Percentiles rank a stretch among this genome's conserved stretches.
Conservation (phyloP, 768 basidiomycete genomes). For the Obba rivulosa region DNA sequence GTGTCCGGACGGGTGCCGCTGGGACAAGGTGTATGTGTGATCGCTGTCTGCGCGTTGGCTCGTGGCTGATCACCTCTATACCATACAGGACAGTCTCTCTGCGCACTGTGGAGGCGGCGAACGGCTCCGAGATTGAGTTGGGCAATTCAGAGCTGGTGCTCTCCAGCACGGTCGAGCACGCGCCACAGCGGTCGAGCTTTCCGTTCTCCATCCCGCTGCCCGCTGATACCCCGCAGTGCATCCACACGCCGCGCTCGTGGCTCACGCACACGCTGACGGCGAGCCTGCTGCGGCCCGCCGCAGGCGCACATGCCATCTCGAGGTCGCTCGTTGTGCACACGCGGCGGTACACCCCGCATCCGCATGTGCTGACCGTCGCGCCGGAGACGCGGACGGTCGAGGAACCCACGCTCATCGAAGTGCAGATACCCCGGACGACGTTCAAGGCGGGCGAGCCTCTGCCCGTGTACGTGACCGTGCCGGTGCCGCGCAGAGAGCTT, state of each 20-base stretch:
- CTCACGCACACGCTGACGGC: constrained; percentile 69
- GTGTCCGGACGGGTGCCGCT: constrained; percentile 47
- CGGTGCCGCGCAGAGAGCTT: constrained; percentile 63
- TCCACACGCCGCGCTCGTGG: constrained; percentile 70
- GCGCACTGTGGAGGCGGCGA: constrained; percentile 61
- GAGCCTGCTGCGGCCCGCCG: constrained; percentile 44
- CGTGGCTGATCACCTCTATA: constrained; percentile 8
- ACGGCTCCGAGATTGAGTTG: constrained; percentile 62
- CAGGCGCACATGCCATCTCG: constrained; percentile 33
- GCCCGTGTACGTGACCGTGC: constrained; percentile 75
- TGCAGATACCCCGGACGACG: constrained; percentile 65
- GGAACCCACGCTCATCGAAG: constrained; percentile 62
- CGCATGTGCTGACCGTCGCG: constrained; percentile 45
- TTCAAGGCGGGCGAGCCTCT: constrained; percentile 72
- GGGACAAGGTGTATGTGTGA: constrained; percentile 68
- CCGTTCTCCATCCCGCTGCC: constrained; percentile 81
- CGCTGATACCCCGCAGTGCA: constrained; percentile 77
- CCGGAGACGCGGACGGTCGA: constrained; percentile 56
- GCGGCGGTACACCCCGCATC: constrained; percentile 66
- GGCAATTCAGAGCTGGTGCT: constrained; percentile 51
- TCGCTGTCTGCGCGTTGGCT: constrained; percentile 6
- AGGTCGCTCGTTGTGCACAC: constrained; percentile 67
- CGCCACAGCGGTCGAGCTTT: constrained; percentile 52
- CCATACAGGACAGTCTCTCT: constrained; percentile 53
- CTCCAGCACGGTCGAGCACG: constrained; percentile 36